Percentiles rank a stretch among this genome's conserved stretches.
These are phyloP conservation scores for Cladosporium cucumerinum DNA, from an alignment of 2,329 filamentous ascomycete genomes.

Conservation along the genomic window DNA sequence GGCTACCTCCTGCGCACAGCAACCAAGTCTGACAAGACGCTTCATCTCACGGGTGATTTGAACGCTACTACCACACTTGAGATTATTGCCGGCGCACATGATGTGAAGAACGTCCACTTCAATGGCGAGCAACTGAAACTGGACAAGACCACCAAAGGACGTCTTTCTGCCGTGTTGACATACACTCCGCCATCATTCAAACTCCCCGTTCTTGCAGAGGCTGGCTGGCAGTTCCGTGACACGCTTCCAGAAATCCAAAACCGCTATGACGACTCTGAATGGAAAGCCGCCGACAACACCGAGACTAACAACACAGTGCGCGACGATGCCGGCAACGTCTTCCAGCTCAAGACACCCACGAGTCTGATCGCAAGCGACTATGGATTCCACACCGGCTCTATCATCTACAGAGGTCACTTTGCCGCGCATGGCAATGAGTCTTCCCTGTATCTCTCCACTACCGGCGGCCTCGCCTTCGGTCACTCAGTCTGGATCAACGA, in stretches of 20 bases:
- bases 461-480: conserved; percentile 66
- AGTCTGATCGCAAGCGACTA: conserved; percentile 69
- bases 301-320: conserved; percentile 59
- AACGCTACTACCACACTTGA: conserved; percentile 67
- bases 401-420: conserved; percentile 70
- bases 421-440: conserved; percentile 60
- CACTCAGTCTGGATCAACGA: conserved; percentile 64
- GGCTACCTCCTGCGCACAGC: conserved; percentile 61
- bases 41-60: conserved; percentile 67
- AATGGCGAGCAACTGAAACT: conserved; percentile 50
- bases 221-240: conserved; percentile 68
- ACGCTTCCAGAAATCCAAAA: conserved; percentile 65
- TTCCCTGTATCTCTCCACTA: conserved; percentile 52
- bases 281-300: conserved; percentile 58
- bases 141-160: conserved; percentile 45
- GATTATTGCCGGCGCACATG: conserved; percentile 59
- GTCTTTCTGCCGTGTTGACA: conserved; percentile 50
- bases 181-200: conserved; percentile 50
- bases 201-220: conserved; percentile 55
- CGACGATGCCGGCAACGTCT: conserved; percentile 28
- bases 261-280: conserved; percentile 65
- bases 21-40: conserved; percentile 49
- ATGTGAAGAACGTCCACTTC: conserved; percentile 56
- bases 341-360: conserved; percentile 58
- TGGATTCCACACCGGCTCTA: conserved; percentile 65